Evolutionary conservation across 2,329 filamentous ascomycete genomes (phyloP), one percentile per base, ranked within the genome.

Genomic region (Blastomyces emzantsi): DNA sequence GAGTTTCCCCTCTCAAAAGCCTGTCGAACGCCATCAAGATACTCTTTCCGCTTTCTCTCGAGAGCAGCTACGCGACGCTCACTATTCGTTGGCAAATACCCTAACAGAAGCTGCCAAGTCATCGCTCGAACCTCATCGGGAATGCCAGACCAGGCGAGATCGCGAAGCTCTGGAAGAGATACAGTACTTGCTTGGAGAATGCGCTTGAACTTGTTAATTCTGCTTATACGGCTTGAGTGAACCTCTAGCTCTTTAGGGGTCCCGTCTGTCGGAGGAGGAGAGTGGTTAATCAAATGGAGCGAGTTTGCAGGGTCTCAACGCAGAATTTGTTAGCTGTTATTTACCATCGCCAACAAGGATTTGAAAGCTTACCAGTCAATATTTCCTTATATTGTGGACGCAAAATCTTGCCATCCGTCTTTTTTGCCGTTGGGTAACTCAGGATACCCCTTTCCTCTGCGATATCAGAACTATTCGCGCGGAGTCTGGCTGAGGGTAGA

Each of bases 191-290:
- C 86, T 77, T 99, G 94, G 7, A 99, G 81, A 61, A 99, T 90
- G 70, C 89, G 89, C 77, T 99, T 99, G 79, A 99, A 99, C 74
- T 97, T 97, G 78, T 99, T 97, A 74, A 99, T 99, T 66, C 94
- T 87, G 7, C 90, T 89, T 70, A 96, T 94, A 65, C 91, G 87
- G 55, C 92, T 89, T 63, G 90, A 92, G 73, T 96, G 87, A 15
- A 87, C 88, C 72, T 97, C 93, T 22, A 88, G 81, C 73, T 97
- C 91, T 74, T 95, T 97, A 1, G 87, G 83, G 0, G 87, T 84
- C 2, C 92, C 90, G 72, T 89, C 88, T 33, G 83, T 78, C 13
- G 90, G 86, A 56, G 90, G 81, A 0, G 90, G 79, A 6, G 92
- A 87, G 76, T 99, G 92, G 70, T 90, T 90, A 70, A 99, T 97